Evolutionary conservation across 345 rosid genomes (phyloP), one percentile per base, ranked within the genome.

Genomic region (Mangifera indica): DNA sequence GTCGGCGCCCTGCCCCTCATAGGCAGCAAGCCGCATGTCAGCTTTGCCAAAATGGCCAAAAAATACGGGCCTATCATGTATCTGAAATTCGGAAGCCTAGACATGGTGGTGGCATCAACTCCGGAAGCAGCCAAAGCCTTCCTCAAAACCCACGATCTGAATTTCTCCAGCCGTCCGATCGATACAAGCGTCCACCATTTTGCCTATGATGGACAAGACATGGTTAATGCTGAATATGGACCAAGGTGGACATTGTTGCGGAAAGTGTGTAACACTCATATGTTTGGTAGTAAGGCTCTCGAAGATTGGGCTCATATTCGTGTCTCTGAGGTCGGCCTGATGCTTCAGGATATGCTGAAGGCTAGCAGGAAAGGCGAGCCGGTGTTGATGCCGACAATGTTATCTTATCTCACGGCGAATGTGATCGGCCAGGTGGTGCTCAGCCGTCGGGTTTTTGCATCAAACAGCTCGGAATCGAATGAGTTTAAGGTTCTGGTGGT

Each of bases 401-500:
- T 87, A 21, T 74, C 78, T 4, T 83, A 69, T 10, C 84, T 83
- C 15, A 73, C 84, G 82, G 87, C 87, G 0, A 89, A 87, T 44
- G 86, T 86, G 85, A 82, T 89, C 13, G 84, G 91, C 0, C 87
- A 81, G 44, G 81, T 82, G 22, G 74, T 85, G 24, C 82, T 87
- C 1, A 81, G 91, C 61, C 81, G 81, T 10, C 76, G 85, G 0
- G 72, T 87, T 54, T 89, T 85, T 52, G 87, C 9, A 7, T 77
- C 86, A 0, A 76, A 82, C 17, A 88, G 88, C 5, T 22, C 74
- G 0, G 83, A 84, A 71, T 82, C 88, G 0, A 84, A 81, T 0
- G 81, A 83, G 82, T 84, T 89, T 53, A 87, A 84, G 55, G 86
- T 84, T 67, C 82, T 87, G 84, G 91, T 89, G 68, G 87, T 85